Evolutionary conservation across 148 eudicot genomes (phyloP).

Genomic region (Nepenthes gracilis): DNA sequence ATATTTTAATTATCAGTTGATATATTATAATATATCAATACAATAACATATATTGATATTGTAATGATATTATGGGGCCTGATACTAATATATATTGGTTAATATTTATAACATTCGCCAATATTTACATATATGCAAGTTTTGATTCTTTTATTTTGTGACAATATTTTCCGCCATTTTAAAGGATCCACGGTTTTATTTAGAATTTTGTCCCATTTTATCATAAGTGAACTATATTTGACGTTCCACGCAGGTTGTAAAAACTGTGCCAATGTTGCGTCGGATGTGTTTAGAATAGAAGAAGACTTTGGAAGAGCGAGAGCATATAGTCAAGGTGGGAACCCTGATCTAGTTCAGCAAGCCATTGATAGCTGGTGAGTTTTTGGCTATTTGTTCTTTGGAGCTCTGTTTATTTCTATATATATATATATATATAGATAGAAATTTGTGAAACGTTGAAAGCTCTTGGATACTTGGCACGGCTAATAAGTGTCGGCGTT

Average conservation of each 20-base stretch:
- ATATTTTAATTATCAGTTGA: no score
- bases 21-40: no score
- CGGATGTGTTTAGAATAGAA: constrained; percentile 73
- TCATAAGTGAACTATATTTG: not conserved
- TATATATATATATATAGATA: not conserved
- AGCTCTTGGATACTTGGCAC: not conserved
- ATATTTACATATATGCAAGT: no score
- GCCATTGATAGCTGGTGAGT: constrained; percentile 90
- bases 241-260: constrained; percentile 57
- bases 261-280: constrained; percentile 85
- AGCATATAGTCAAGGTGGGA: constrained; percentile 62
- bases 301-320: constrained; percentile 98
- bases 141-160: no score
- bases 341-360: constrained; percentile 53
- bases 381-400: not conserved
- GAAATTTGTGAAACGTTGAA: not conserved
- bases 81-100: no score
- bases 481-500: no score
- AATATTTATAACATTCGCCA: no score
- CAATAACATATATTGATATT: no score
- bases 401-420: not conserved
- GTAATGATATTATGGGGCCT: no score
- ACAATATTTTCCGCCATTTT: no score
- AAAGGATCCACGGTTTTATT: no score
- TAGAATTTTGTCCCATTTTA: not conserved